Evolutionary conservation across 768 basidiomycete genomes (phyloP).

Genomic region (Cubamyces lactineus): DNA sequence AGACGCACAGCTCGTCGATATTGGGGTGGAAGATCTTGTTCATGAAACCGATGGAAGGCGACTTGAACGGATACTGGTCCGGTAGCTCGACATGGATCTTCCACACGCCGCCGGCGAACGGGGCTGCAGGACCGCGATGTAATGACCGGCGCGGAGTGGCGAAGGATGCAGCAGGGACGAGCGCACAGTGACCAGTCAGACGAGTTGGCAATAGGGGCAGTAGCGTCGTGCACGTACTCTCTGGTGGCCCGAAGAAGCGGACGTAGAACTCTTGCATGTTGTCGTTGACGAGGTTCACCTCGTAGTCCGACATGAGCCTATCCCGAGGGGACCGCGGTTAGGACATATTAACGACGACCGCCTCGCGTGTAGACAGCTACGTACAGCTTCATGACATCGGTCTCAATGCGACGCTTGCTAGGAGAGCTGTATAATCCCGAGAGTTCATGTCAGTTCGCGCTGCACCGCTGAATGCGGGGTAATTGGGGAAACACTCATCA

Average conservation of each 20-base stretch:
- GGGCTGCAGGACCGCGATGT: slow-evolving; percentile 55
- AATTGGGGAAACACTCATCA: slow-evolving; percentile 55
- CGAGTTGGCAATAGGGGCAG: neutral
- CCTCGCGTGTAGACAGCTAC: slow-evolving; percentile 27
- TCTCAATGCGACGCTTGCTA: slow-evolving; percentile 92
- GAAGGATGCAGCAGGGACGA: neutral
- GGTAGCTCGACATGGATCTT: slow-evolving; percentile 99
- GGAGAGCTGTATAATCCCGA: slow-evolving; percentile 65
- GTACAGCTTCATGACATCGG: slow-evolving; percentile 99
- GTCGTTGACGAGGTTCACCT: slow-evolving; percentile 96
- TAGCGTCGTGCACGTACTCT: slow-evolving; percentile 65
- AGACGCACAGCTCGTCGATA: slow-evolving; percentile 92
- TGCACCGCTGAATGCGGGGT: neutral
- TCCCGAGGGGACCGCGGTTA: neutral
- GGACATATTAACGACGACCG: neutral
- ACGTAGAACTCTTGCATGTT: slow-evolving; percentile 99
- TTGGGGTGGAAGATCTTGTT: slow-evolving; percentile 99
- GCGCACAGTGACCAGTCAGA: neutral
- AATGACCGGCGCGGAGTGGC: neutral
- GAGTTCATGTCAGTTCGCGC: slow-evolving; percentile 34
- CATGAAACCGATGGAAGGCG: slow-evolving; percentile 99
- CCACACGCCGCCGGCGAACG: slow-evolving; percentile 98
- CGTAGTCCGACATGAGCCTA: slow-evolving; percentile 98
- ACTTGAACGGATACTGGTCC: slow-evolving; percentile 98
- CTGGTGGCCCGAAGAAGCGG: slow-evolving; percentile 89